phyloP scores from a whole-genome alignment of 2,329 filamentous ascomycete genomes.

The Daldinia eschscholtzii region DNA sequence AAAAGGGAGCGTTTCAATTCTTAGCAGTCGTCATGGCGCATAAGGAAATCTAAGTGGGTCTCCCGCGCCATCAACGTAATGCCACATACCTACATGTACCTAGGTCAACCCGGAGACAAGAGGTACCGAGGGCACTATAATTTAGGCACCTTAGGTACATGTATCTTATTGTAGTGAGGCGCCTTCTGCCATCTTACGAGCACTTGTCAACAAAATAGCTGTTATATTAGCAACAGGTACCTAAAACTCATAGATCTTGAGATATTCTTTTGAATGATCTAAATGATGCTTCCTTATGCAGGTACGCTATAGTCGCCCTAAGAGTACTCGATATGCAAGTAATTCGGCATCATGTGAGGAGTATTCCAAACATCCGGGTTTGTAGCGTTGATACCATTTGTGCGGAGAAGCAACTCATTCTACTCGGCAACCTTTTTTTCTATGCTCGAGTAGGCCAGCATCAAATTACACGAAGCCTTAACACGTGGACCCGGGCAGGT shows the following conservation, averaged over 20 bases:
- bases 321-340: background rate
- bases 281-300: background rate
- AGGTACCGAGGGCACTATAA: no score
- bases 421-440: background rate
- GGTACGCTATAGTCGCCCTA: background rate
- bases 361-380: background rate
- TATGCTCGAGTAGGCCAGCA: background rate
- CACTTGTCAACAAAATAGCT: no score
- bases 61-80: background rate
- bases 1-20: background rate
- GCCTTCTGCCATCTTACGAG: no score
- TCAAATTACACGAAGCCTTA: background rate
- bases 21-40: background rate
- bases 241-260: no score
- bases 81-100: no score
- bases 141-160: no score
- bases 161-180: no score
- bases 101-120: no score
- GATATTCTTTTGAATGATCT: background rate
- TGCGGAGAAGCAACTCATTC: constrained; percentile 3
- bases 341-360: background rate
- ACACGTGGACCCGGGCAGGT: background rate
- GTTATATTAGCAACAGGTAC: no score
- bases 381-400: background rate
- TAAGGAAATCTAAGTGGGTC: background rate